Evolutionary conservation across 331 rosid species (phyloP), one percentile per base, ranked within the genome.

Genomic region (Ulmus americana): DNA sequence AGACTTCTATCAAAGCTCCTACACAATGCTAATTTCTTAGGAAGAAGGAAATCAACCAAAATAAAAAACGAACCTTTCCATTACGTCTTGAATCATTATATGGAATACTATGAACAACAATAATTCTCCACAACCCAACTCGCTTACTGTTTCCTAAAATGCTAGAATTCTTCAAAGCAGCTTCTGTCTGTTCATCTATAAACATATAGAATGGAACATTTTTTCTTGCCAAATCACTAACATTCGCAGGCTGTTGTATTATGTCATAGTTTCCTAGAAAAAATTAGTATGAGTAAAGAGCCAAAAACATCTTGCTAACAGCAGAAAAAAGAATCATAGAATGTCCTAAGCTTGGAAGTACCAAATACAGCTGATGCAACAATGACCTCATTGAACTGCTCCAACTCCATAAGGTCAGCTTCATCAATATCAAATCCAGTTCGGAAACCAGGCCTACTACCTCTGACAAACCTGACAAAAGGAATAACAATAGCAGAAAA

Each of bases 321-420:
- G 39, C 15, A 42, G 41, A 5, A 40, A 67, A 56, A 65, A 56
- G 56, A 52, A 22, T 45, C 42, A 13, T 2, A 45, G 28, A 8
- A 47, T 48, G 22, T 62, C 65, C 61, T 14, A 57, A 38, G 67
- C 45, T 62, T 48, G 64, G 51, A 52, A 77, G 14, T 85, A 92
- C 98, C 98, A 79, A 92, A 92, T 83, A 92, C 86, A 77, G 97
- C 98, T 68, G 98, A 89, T 49, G 98, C 97, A 79, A 92, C 98
- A 77, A 92, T 92, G 77, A 92, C 73, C 35, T 92, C 97, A 63
- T 92, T 97, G 64, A 76, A 83, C 75, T 75, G 84, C 81, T 83
- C 88, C 85, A 92, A 78, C 85, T 89, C 96, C 70, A 76, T 68
- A 75, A 87, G 84, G 76, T 92, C 98, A 70, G 67, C 80, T 81